phyloP scores from a whole-genome alignment of 2,329 filamentous ascomycete species.

The Calonectria naviculata region DNA sequence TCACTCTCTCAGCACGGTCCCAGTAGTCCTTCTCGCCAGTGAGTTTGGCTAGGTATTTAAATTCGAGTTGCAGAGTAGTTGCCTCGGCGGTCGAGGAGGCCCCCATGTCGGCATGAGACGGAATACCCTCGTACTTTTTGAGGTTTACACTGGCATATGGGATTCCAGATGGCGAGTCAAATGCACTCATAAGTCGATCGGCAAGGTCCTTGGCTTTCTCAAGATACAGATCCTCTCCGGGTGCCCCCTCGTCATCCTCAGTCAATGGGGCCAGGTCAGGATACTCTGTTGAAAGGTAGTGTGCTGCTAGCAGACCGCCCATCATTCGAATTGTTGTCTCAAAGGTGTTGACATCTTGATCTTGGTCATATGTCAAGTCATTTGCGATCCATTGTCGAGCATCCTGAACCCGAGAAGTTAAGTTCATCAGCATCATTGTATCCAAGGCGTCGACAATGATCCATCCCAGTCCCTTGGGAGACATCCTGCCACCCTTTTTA shows the following conservation, averaged over 20 bases:
- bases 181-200: conserved; percentile 87
- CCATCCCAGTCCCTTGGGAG: conserved; percentile 91
- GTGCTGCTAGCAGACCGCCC: conserved; percentile 89
- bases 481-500: conserved; percentile 86
- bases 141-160: conserved; percentile 93
- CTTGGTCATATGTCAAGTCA: conserved; percentile 85
- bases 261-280: conserved; percentile 81
- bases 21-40: conserved; percentile 94
- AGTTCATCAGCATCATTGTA: conserved; percentile 98
- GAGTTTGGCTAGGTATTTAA: conserved; percentile 95
- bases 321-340: conserved; percentile 99
- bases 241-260: conserved; percentile 76
- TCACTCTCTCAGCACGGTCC: conserved; percentile 91
- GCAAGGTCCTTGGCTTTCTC: conserved; percentile 96
- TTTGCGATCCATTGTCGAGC: conserved; percentile 90
- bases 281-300: conserved; percentile 90
- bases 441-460: conserved; percentile 97
- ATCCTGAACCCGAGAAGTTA: conserved; percentile 85
- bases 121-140: conserved; percentile 78
- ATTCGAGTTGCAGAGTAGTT: conserved; percentile 91
- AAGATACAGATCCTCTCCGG: conserved; percentile 91
- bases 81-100: conserved; percentile 96
- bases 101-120: conserved; percentile 85
- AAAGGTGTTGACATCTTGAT: conserved; percentile 97
- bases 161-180: conserved; percentile 86